These are phyloP conservation scores for Talaromyces stipitatus DNA, from an alignment of 495 filamentous ascomycete species.

Conservation along the genomic window DNA sequence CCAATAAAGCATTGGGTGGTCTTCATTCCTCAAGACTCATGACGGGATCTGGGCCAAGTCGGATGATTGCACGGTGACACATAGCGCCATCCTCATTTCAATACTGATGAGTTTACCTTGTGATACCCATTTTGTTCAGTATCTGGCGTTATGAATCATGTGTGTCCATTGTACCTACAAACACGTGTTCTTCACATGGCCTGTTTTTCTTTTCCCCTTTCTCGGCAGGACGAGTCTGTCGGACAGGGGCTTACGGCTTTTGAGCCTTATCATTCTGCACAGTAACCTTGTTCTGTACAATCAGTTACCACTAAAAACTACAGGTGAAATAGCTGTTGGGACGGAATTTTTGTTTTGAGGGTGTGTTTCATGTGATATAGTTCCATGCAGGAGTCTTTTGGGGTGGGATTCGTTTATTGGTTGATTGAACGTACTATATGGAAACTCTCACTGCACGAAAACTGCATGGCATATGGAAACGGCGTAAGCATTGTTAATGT, in stretches of 20 bases:
- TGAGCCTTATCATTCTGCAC: not conserved
- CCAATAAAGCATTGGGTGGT: slow-evolving; percentile 23
- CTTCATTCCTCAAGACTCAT: slow-evolving; percentile 29
- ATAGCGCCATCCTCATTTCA: not conserved
- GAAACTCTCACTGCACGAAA: not conserved
- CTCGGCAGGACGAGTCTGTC: too few relatives aligned
- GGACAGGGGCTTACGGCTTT: not conserved
- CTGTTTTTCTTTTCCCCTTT: not conserved
- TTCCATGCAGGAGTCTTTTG: not conserved
- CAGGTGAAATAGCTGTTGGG: not conserved
- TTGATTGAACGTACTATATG: not conserved
- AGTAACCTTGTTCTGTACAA: not conserved
- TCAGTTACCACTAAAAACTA: not conserved
- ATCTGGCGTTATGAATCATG: not conserved
- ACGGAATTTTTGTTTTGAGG: not conserved
- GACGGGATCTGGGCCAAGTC: slow-evolving; percentile 24
- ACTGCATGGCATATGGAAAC: not conserved
- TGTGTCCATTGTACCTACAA: not conserved
- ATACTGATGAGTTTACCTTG: not conserved
- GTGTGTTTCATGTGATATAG: not conserved
- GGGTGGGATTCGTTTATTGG: not conserved
- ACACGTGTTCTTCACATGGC: not conserved
- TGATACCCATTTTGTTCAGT: not conserved
- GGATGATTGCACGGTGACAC: slow-evolving; percentile 28
- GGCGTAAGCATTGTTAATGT: not conserved